Evolutionary conservation across 1,139 yeast species (phyloP), one percentile per base, ranked within the genome.

Genomic region (Zygosaccharomyces sapae): DNA sequence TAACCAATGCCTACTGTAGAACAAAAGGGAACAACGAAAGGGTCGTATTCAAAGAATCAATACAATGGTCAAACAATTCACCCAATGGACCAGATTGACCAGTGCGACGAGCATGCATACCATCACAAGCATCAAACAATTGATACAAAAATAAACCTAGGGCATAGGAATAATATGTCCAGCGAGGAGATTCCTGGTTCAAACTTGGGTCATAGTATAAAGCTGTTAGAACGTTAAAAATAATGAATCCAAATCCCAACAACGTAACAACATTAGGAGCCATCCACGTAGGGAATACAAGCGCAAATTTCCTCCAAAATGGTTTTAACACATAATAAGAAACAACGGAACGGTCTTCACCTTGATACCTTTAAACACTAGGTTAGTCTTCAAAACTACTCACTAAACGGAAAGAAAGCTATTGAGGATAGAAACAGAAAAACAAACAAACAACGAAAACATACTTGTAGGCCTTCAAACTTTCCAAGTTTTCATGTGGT

Each of bases 121-220:
- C 97, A 66, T 90, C 97, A 67, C 96, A 86, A 1, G 97, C 96
- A 69, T 90, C 97, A 66, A 90, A 89, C 0, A 97, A 90, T 64
- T 90, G 97, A 66, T 90, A 90, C 75, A 89, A 71, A 64, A 90
- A 89, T 55, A 90, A 71, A 1, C 96, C 95, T 57, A 86, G 65
- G 0, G 95, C 96, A 64, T 86, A 87, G 44, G 86, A 74, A 57
- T 79, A 77, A 65, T 86, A 88, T 33, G 86, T 78, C 96, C 96
- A 88, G 41, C 77, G 66, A n/a, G 97, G 96, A 22, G 79, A 74
- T 1, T 72, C 73, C 42, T 71, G 62, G 45, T 79, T 71, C 50
- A 86, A 74, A 49, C 74, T 71, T 1, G 96, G 95, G 65, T 88
- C 94, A 57, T 74, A 84, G 63, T 79, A 82, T 55, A 88, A 76